A percentile compares a stretch with the other conserved stretches of the same genome.
These are phyloP conservation scores for Aureobasidium pullulans DNA, from an alignment of 2,329 filamentous ascomycete species.

Conservation along the genomic window DNA sequence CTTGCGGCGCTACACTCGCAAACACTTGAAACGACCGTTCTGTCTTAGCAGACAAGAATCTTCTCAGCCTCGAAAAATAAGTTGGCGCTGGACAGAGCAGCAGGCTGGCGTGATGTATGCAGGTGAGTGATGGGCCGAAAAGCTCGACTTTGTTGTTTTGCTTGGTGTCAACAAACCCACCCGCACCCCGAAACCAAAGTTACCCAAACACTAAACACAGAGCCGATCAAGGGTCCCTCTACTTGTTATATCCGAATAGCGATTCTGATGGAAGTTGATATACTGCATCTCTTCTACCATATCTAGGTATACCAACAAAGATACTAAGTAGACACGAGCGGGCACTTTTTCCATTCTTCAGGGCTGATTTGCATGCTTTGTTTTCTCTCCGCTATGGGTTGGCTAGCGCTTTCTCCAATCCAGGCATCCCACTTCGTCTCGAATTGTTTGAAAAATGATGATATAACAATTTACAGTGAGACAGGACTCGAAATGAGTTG, in stretches of 20 bases:
- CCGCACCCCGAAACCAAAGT: conserved; percentile 10
- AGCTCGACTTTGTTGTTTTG: conserved; percentile 11
- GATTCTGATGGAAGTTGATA: background rate
- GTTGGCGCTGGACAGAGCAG: conserved; percentile 2
- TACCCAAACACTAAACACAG: background rate
- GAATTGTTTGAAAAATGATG: background rate
- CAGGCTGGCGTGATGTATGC: conserved; percentile 9
- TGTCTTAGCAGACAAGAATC: background rate
- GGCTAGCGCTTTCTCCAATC: background rate
- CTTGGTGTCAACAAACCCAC: conserved; percentile 13
- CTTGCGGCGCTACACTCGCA: background rate
- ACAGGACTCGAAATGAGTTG: background rate
- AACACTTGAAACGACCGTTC: background rate
- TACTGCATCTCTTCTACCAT: background rate
- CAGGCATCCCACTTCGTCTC: background rate
- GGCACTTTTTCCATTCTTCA: background rate
- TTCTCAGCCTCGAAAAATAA: background rate
- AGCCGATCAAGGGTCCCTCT: background rate
- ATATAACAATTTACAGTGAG: background rate
- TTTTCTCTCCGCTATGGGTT: background rate
- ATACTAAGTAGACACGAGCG: no score
- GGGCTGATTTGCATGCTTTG: background rate
- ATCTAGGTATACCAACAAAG: no score
- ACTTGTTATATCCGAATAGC: background rate
- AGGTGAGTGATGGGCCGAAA: conserved; percentile 8